Evolutionary conservation across 257 asterid species (phyloP).

Genomic region (Thymus quinquecostatus): DNA sequence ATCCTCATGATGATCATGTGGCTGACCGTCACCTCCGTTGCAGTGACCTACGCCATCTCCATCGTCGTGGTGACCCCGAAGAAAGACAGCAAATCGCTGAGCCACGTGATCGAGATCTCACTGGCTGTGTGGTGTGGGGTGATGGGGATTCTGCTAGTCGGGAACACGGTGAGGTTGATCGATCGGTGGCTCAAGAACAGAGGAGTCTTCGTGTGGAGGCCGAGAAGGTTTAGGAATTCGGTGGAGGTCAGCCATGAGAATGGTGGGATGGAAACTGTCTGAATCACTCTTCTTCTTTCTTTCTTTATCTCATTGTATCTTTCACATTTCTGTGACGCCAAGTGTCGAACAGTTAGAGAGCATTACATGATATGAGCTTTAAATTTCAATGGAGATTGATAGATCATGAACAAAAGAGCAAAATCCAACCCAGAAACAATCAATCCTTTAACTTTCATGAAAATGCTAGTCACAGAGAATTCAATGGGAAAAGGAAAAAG

Average conservation of each 20-base stretch:
- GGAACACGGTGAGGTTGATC: slow-evolving; percentile 43
- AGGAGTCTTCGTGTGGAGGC: slow-evolving; percentile 29
- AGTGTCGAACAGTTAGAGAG: not conserved
- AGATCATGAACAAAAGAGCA: too few species aligned
- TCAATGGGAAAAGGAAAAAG: too few species aligned
- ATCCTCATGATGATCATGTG: slow-evolving; percentile 63
- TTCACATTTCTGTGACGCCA: not conserved
- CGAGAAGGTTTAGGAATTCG: slow-evolving; percentile 2
- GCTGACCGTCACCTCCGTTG: slow-evolving; percentile 44
- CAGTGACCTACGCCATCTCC: slow-evolving; percentile 46
- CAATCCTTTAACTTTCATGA: too few species aligned
- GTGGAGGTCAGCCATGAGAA: slow-evolving; percentile 1
- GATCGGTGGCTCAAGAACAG: slow-evolving; percentile 38
- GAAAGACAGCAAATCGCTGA: slow-evolving; percentile 28
- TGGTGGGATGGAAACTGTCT: slow-evolving; percentile 21
- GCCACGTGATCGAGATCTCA: slow-evolving; percentile 28
- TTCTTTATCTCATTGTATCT: too few species aligned
- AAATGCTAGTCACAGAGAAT: too few species aligned
- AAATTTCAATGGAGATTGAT: too few species aligned
- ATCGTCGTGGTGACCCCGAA: slow-evolving; percentile 42
- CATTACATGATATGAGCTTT: not conserved
- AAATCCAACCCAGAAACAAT: too few species aligned
- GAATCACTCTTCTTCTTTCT: not conserved
- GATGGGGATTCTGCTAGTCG: slow-evolving; percentile 46
- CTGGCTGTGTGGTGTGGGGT: slow-evolving; percentile 45